Percentiles rank a stretch among this genome's conserved stretches.
These are phyloP conservation scores for Calendula officinalis DNA, from an alignment of 129 eudicot genomes.

Conservation along the genomic window DNA sequence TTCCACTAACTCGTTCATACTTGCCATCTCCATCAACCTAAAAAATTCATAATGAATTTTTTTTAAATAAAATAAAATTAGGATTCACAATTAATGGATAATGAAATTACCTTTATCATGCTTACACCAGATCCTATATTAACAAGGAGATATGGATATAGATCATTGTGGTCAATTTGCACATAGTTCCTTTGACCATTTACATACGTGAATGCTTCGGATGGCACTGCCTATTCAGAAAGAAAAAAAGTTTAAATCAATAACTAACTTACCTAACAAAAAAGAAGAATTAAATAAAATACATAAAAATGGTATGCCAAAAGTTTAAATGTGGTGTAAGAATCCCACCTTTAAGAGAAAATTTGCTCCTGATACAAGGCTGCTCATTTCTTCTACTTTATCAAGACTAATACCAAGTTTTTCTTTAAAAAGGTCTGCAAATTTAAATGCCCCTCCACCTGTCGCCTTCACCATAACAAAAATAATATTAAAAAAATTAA, in stretches of 20 bases:
- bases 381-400: constrained; percentile 93
- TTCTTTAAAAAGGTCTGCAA: constrained; percentile 84
- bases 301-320: neutral
- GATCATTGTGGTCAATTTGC: constrained; percentile 77
- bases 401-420: constrained; percentile 76
- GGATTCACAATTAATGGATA: neutral
- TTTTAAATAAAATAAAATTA: neutral
- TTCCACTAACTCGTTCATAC: constrained; percentile 93
- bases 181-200: constrained; percentile 64
- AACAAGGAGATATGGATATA: constrained; percentile 91
- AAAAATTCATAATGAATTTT: neutral
- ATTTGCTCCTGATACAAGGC: constrained; percentile 91
- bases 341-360: constrained; percentile 78
- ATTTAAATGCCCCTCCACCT: constrained; percentile 97
- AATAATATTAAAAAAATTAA: neutral
- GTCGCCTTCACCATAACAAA: constrained; percentile 66
- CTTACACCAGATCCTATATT: constrained; percentile 98
- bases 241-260: constrained; percentile 16
- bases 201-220: constrained; percentile 83
- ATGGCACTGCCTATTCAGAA: constrained; percentile 66
- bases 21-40: constrained; percentile 91
- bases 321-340: constrained; percentile 5
- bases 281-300: neutral
- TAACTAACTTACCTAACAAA: constrained; percentile 1
- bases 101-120: constrained; percentile 84